Base-by-base conservation (phyloP, 2,329 filamentous ascomycete genomes). In the Phialophora verrucosa region DNA sequence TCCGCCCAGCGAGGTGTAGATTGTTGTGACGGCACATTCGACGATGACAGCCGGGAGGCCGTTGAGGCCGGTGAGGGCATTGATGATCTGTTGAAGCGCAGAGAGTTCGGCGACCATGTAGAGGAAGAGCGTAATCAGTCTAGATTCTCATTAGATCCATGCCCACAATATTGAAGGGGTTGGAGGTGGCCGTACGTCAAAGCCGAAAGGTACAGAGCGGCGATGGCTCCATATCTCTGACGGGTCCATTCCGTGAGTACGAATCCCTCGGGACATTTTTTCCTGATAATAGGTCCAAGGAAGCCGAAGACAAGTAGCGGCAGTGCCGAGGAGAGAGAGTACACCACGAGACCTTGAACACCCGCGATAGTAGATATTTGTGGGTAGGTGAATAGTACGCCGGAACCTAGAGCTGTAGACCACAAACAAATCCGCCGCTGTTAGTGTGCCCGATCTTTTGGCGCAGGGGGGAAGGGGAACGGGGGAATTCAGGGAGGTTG, bases 41-140 rank as follows among this genome's bases (percentile, higher is more conserved):
- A 94, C 90, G 71, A 95, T 91, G 67, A 95, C 85, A 20, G 90
- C 86, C 0, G 91, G 90, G 11, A 95, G 82, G 0, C 88, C 88
- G 70, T 93, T 83, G 47, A 95, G 82, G 1, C 90, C 91, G 0
- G 91, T 93, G 72, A 95, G 78, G 8, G 89, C 84, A 66, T 80
- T 89, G 73, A 94, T 84, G 47, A 94, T 91, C 77, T 94, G 91
- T 59, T 92, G 90, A 31, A 95, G 82, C 12, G 91, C 90, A 8
- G 91, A 93, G 51, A 95, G 83, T 80, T 95, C 91, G 23, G 91
- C 87, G 29, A 94, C 88, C 91, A 95, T 94, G 83, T 94, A 95
- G 59, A 95, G 78, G 76, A 94, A 95, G 73, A 95, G 84, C 1
- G 91, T 94, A 58, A 93, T 88, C 58, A 94, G 83, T 1, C 81